Conservation (phyloP, 2,329 filamentous ascomycete genomes). For the Cercospora janseana region DNA sequence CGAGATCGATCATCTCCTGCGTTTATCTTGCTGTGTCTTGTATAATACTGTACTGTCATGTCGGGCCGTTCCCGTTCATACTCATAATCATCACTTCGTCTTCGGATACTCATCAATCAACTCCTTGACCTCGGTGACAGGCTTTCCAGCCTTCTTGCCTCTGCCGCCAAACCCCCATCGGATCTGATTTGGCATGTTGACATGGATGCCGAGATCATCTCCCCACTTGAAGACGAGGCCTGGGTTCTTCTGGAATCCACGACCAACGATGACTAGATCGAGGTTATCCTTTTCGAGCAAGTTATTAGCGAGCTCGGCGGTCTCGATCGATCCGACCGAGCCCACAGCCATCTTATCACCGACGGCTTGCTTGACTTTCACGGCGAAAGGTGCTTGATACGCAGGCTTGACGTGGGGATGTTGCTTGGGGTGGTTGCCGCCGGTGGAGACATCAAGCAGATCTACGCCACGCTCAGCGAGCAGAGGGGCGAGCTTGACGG, state of each 20-base stretch:
- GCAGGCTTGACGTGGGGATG: constrained; percentile 61
- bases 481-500: constrained; percentile 60
- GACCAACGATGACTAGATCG: constrained; percentile 71
- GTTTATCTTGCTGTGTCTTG: too few relatives aligned
- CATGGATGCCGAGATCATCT: constrained; percentile 66
- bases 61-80: not conserved
- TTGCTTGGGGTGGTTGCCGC: constrained; percentile 61
- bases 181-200: constrained; percentile 71
- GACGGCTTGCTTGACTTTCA: constrained; percentile 69
- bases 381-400: constrained; percentile 74
- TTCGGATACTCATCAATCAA: constrained; percentile 8
- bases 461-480: constrained; percentile 75
- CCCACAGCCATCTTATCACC: constrained; percentile 69
- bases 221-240: constrained; percentile 64
- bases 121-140: constrained; percentile 23
- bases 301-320: constrained; percentile 66
- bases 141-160: constrained; percentile 39
- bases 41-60: too few relatives aligned
- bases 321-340: constrained; percentile 71
- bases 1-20: too few relatives aligned
- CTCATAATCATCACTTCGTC: constrained; percentile 4
- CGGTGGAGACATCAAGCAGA: constrained; percentile 76
- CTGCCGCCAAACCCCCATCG: constrained; percentile 57
- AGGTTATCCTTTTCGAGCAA: constrained; percentile 50
- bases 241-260: constrained; percentile 67